Conservation (phyloP, 352 stramenopile genomes). For the Pythium apleroticum region DNA sequence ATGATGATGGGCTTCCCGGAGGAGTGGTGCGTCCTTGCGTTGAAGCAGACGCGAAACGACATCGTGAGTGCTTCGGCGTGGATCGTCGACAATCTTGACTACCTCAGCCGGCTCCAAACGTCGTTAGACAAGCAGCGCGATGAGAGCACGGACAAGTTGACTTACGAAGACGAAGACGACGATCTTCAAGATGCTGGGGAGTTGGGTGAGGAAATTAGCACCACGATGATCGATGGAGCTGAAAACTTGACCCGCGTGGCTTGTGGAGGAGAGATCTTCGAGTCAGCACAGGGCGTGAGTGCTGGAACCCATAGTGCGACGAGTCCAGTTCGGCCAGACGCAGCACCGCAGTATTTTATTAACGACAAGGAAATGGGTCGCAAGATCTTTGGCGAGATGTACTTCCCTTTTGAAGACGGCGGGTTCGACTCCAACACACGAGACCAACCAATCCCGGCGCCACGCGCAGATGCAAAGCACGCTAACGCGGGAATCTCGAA, state of each 20-base stretch:
- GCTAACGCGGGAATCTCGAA: neutral
- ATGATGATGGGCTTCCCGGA: conserved; percentile 93
- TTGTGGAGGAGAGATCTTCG: neutral
- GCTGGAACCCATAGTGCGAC: neutral
- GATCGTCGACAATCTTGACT: conserved; percentile 94
- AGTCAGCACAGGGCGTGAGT: neutral
- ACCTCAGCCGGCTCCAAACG: conserved; percentile 81
- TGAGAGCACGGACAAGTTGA: conserved; percentile 32
- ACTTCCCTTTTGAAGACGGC: conserved; percentile 84
- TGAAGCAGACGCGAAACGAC: conserved; percentile 91
- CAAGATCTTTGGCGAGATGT: conserved; percentile 86
- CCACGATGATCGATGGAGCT: neutral
- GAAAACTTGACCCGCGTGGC: neutral
- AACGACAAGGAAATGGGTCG: conserved; percentile 83
- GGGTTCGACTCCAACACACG: conserved; percentile 61
- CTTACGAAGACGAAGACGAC: conserved; percentile 74
- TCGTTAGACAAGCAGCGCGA: conserved; percentile 72
- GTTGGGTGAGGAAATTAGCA: neutral
- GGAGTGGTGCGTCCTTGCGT: conserved; percentile 89
- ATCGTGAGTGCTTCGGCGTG: conserved; percentile 89
- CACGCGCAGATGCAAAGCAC: conserved; percentile 6
- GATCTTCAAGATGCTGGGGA: conserved; percentile 22
- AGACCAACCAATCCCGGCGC: conserved; percentile 30
- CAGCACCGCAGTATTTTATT: conserved; percentile 20
- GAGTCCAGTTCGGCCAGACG: conserved; percentile 14